Conservation (phyloP, 2,329 filamentous ascomycete species). For the Aspergillus pseudoviridinutans region DNA sequence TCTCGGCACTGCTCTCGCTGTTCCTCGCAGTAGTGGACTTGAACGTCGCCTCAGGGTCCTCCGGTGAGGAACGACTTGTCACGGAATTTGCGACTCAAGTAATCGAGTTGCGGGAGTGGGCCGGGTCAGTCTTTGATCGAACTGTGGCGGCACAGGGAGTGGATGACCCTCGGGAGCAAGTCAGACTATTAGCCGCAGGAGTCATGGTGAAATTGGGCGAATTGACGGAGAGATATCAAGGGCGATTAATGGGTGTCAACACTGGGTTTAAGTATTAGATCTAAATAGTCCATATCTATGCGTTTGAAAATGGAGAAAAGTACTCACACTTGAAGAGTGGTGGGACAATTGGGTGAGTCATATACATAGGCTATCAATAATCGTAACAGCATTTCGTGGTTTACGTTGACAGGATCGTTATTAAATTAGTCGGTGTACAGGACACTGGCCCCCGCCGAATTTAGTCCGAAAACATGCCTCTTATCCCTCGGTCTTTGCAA, state of each 20-base stretch:
- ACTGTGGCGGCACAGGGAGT: conserved; percentile 48
- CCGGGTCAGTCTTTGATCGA: conserved; percentile 67
- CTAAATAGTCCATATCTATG: not conserved
- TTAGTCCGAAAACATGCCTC: not conserved
- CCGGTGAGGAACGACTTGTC: conserved; percentile 65
- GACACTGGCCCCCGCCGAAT: not conserved
- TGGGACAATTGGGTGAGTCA: not conserved
- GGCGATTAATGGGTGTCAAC: conserved; percentile 68
- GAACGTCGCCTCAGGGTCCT: conserved; percentile 52
- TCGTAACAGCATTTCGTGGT: not conserved
- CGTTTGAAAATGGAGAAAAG: not conserved
- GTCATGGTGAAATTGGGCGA: conserved; percentile 78
- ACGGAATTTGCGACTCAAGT: conserved; percentile 70
- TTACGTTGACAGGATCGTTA: not conserved
- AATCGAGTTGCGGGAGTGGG: conserved; percentile 86
- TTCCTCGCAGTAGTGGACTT: conserved; percentile 78
- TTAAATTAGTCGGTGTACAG: not conserved
- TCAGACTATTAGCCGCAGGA: conserved; percentile 63
- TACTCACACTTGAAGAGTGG: not conserved
- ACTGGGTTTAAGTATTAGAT: conserved; percentile 42
- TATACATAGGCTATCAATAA: not conserved
- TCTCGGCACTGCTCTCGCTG: conserved; percentile 72
- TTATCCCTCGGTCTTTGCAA: conserved; percentile 39
- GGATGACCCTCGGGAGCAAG: conserved; percentile 38
- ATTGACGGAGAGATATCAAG: conserved; percentile 76